Evolutionary conservation across 108 stramenopile genomes (phyloP).

Genomic region (Ochromonas danica): DNA sequence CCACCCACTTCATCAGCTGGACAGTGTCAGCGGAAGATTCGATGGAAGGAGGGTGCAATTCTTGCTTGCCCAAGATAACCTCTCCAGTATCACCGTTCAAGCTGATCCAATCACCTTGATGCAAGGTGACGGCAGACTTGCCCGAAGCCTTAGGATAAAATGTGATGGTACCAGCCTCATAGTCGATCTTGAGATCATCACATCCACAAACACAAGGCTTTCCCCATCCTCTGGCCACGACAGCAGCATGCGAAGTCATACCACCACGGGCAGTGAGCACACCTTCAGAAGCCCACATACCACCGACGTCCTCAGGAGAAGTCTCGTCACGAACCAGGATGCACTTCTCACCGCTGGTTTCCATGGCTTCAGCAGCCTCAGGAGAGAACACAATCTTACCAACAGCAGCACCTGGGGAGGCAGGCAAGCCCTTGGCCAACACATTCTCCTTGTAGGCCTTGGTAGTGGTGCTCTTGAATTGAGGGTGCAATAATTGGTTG

Average conservation of each 20-base stretch:
- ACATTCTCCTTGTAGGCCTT: constrained; percentile 60
- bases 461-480: constrained; percentile 57
- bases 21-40: constrained; percentile 54
- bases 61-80: constrained; percentile 47
- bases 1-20: constrained; percentile 59
- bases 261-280: constrained; percentile 77
- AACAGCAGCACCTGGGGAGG: constrained; percentile 76
- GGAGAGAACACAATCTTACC: constrained; percentile 75
- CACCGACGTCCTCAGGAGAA: constrained; percentile 77
- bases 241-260: constrained; percentile 77
- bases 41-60: constrained; percentile 30
- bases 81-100: constrained; percentile 77
- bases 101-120: constrained; percentile 67
- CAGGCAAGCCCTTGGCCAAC: constrained; percentile 72
- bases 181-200: constrained; percentile 65
- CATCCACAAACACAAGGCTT: constrained; percentile 82
- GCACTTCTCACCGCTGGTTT: constrained; percentile 62
- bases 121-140: constrained; percentile 59
- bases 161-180: constrained; percentile 55
- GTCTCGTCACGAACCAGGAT: constrained; percentile 74
- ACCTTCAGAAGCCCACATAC: constrained; percentile 76
- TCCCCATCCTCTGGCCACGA: constrained; percentile 82
- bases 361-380: constrained; percentile 66
- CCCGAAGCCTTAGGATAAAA: constrained; percentile 45
- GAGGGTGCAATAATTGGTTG: constrained; percentile 75